Percentiles rank a stretch among this genome's conserved stretches.
These are phyloP conservation scores for Breynia disticha DNA, from an alignment of 441 rosid species.

Conservation along the genomic window DNA sequence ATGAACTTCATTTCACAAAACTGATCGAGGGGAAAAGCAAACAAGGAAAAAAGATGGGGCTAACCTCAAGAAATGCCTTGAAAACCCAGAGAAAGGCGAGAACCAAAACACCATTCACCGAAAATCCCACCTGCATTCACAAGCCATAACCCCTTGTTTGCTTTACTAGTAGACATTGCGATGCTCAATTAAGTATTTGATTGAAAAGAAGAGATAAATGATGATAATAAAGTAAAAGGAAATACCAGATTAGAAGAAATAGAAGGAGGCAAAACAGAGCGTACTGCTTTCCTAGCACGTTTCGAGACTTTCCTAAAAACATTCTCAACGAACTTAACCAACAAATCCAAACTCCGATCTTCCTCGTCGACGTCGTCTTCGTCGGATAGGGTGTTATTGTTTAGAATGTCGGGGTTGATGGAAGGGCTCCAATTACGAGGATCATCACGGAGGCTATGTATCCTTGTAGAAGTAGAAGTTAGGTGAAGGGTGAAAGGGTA, in stretches of 20 bases:
- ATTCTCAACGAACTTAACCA: slow-evolving; percentile 57
- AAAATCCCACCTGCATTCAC: slow-evolving; percentile 53
- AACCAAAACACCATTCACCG: slow-evolving; percentile 69
- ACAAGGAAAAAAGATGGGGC: not conserved
- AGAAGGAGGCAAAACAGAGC: slow-evolving; percentile 61
- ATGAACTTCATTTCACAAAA: no score
- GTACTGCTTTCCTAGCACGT: slow-evolving; percentile 62
- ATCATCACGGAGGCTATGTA: slow-evolving; percentile 28
- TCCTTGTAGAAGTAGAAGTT: slow-evolving; percentile 6
- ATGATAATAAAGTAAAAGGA: not conserved
- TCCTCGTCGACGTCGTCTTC: slow-evolving; percentile 57
- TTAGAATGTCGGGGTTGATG: slow-evolving; percentile 31
- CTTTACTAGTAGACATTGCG: no score
- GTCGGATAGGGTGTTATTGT: slow-evolving; percentile 21
- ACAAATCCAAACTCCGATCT: slow-evolving; percentile 75
- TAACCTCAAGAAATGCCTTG: slow-evolving; percentile 90
- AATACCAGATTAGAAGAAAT: slow-evolving; percentile 53
- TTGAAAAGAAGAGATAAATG: not conserved
- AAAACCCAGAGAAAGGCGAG: slow-evolving; percentile 77
- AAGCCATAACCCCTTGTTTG: no score
- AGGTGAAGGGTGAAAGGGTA: not conserved
- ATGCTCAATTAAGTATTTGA: no score
- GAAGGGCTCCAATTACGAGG: slow-evolving; percentile 61
- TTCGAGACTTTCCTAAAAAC: slow-evolving; percentile 58
- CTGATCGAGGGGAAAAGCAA: not conserved